These are phyloP conservation scores for Phanerochaete sordida DNA, from an alignment of 768 basidiomycete genomes.

Conservation along the genomic window DNA sequence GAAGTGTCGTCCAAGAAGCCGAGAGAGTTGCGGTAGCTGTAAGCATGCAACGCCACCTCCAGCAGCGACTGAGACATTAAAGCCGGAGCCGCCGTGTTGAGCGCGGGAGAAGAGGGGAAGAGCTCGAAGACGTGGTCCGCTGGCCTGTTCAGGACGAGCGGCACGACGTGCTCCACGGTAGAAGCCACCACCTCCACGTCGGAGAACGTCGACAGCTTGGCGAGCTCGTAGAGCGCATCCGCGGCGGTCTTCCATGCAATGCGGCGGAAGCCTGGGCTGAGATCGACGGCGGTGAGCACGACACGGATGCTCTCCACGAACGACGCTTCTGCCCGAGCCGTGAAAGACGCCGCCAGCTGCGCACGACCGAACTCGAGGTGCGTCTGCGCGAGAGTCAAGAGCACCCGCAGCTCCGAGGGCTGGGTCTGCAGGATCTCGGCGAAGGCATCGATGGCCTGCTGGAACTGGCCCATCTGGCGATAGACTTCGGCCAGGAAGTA, in stretches of 20 bases:
- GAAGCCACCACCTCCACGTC: conserved; percentile 38
- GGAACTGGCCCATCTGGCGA: conserved; percentile 67
- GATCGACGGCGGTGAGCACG: conserved; percentile 45
- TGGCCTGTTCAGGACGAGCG: conserved; percentile 37
- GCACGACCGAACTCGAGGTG: conserved; percentile 66
- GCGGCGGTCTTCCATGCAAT: conserved; percentile 82
- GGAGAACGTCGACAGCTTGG: conserved; percentile 45
- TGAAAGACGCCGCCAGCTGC: conserved; percentile 68
- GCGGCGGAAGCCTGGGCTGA: conserved; percentile 59
- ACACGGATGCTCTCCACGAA: conserved; percentile 58
- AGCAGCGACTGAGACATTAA: conserved; percentile 32
- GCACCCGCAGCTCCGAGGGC: conserved; percentile 69
- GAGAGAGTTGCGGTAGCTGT: conserved; percentile 58
- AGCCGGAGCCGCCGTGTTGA: conserved; percentile 19
- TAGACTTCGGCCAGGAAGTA: conserved; percentile 87
- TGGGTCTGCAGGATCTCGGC: conserved; percentile 48
- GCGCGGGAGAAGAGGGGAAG: conserved; percentile 28
- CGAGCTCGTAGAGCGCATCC: conserved; percentile 72
- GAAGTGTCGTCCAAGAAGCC: conserved; percentile 47
- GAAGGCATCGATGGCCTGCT: conserved; percentile 71
- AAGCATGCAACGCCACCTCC: conserved; percentile 54
- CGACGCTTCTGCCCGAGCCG: conserved; percentile 68
- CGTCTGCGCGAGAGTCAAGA: conserved; percentile 67
- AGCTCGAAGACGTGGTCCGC: conserved; percentile 40
- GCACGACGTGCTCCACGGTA: conserved; percentile 31